Evolutionary conservation across 2,329 filamentous ascomycete genomes (phyloP).

Genomic region (Talaromyces sp.): DNA sequence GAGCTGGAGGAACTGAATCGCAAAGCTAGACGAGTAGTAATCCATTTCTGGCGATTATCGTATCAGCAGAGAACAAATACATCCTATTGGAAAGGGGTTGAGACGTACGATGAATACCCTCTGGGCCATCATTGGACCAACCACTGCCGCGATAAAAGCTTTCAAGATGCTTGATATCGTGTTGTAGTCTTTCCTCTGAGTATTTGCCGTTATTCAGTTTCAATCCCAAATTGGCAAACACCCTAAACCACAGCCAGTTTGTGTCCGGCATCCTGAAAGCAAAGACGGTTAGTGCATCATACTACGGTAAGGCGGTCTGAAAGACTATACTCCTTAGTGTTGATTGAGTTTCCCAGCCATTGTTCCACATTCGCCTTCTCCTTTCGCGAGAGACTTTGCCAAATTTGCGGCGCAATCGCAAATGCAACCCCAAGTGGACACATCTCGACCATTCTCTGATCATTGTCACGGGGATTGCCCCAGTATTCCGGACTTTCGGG

Average conservation of each 20-base stretch:
- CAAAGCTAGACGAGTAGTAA: slow-evolving; percentile 12
- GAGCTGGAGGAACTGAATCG: slow-evolving; percentile 5
- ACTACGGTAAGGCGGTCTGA: neutral
- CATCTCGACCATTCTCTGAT: slow-evolving; percentile 28
- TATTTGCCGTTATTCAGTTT: neutral
- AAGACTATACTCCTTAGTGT: neutral
- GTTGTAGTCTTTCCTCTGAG: neutral
- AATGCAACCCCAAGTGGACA: slow-evolving; percentile 23
- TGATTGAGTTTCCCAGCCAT: neutral
- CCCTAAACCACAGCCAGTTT: slow-evolving; percentile 10
- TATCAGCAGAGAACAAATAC: neutral
- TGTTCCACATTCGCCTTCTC: neutral
- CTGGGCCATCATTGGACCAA: slow-evolving; percentile 8
- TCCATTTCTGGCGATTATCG: neutral
- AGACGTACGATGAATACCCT: neutral
- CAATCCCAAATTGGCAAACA: slow-evolving; percentile 6
- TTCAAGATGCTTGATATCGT: slow-evolving; percentile 5
- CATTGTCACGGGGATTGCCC: slow-evolving; percentile 22
- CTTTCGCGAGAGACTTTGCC: neutral
- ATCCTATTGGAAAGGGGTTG: neutral
- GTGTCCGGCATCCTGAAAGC: slow-evolving; percentile 2
- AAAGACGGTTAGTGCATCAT: neutral
- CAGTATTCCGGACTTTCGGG: slow-evolving; percentile 24
- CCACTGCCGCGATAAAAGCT: slow-evolving; percentile 9
- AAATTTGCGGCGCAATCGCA: slow-evolving; percentile 20